phyloP scores from a whole-genome alignment of 2,329 filamentous ascomycete species.

The Penicillium expansum region DNA sequence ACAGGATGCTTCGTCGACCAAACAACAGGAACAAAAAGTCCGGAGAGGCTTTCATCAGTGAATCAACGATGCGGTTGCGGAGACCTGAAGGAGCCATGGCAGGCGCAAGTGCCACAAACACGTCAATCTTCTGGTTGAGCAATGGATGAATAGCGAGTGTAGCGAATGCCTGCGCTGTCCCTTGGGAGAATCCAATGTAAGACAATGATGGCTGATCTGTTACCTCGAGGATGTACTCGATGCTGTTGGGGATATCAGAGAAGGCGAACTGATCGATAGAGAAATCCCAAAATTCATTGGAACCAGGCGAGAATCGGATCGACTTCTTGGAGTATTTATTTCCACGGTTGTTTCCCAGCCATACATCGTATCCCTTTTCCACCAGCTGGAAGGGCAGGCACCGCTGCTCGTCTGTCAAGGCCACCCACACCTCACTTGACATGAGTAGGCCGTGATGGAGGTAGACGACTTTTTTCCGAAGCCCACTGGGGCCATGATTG shows the following conservation, averaged over 20 bases:
- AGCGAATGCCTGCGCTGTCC: constrained; percentile 94
- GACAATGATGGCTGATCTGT: constrained; percentile 81
- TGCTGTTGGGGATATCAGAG: constrained; percentile 93
- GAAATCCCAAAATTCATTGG: constrained; percentile 88
- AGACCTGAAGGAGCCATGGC: constrained; percentile 94
- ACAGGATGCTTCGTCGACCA: constrained; percentile 84
- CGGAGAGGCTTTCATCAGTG: constrained; percentile 88
- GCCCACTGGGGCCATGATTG: constrained; percentile 63
- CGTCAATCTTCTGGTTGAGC: constrained; percentile 87
- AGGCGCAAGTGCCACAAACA: constrained; percentile 92
- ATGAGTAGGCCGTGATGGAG: constrained; percentile 94
- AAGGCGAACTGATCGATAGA: constrained; percentile 98
- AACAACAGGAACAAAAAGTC: constrained; percentile 91
- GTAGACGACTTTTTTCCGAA: constrained; percentile 84
- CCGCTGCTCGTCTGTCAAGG: constrained; percentile 78
- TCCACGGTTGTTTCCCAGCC: constrained; percentile 95
- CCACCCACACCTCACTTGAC: constrained; percentile 99
- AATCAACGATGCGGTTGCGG: constrained; percentile 85
- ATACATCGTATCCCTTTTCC: constrained; percentile 91
- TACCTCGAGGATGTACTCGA: constrained; percentile 82
- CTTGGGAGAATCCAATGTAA: constrained; percentile 96
- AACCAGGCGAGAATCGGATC: constrained; percentile 69
- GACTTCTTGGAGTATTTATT: constrained; percentile 99
- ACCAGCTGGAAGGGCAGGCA: constrained; percentile 86
- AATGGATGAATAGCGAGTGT: constrained; percentile 87